Evolutionary conservation across 179 eudicot species (phyloP), one percentile per base, ranked within the genome.

Genomic region (Drosera spatulata): DNA sequence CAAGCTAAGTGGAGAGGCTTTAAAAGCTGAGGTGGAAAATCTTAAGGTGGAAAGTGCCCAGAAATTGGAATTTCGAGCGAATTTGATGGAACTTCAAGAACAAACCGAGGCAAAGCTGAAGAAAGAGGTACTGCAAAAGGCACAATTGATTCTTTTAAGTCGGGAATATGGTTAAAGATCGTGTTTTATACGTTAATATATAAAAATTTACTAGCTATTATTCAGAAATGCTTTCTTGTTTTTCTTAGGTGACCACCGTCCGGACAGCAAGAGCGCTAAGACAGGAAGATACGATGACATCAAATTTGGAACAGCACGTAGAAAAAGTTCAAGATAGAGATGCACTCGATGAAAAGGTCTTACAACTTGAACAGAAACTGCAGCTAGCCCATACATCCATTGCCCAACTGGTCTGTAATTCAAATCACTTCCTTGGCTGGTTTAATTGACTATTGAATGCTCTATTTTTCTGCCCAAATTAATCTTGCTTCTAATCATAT

Each of bases 81-180:
- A 44, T 44, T 10, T 80, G 66, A 80, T 80, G 56, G 82, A 84
- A 66, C 78, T 78, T 41, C 83, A 82, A 75, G 84, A 75, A 53
- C 71, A 78, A 64, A 66, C 79, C 45, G 86, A 80, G 72, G 71
- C 84, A 62, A 74, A 55, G 55, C 58, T 75, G 60, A 79, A 77
- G 62, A 75, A 79, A 61, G 79, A 76, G 84, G 86, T 50, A 50
- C 53, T 7, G 11, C 13, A 15, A 50, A 50, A n/a, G 13, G 11
- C 5, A 15, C 33, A 22, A 22, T 22, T 22, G 33, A 22, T 22
- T 22, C 33, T 22, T 22, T 22, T 22, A 22, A 22, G 33, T 22
- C 33, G 33, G 33, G 33, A 22, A 22, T 22, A 22, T 22, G 33
- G 33, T 22, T 22, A 22, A 22, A 22, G 5, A 50, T 7, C 11